Base-by-base conservation (phyloP, 2,329 filamentous ascomycete genomes). In the Fusarium xylarioides region DNA sequence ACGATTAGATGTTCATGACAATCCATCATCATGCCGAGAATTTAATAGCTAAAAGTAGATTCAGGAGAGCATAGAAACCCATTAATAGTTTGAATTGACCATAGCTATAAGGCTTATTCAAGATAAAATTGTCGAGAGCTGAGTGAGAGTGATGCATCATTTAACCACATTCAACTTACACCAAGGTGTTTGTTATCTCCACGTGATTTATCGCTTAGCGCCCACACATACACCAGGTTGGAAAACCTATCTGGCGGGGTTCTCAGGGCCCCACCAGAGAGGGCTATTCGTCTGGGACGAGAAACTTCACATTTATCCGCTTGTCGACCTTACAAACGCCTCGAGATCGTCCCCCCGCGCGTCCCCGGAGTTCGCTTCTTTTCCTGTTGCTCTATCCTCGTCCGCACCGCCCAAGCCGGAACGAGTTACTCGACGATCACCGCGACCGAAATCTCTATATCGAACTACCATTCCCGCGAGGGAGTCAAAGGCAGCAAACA, bases 131-230 rank as follows among this genome's bases (percentile, higher is more conserved):
- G n/a, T 34, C 11, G n/a, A 44, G n/a, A 44, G 37, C 12, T 35
- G 32, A 50, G 32, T 35, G 32, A 50, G 32, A 58, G 14, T 23
- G 30, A 26, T 60, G 15, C 23, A 15, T 10, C 12, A 11, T 54
- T 54, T 18, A 40, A 19, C 12, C 30, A 43, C 32, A 30, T 66
- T 16, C 34, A 52, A 42, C 52, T 66, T 67, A 40, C 66, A 69
- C 19, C 26, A 28, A 16, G 4, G 35, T 28, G 28, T 57, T 54
- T 19, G 30, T 58, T 73, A 74, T 56, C 61, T 66, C 61, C 66
- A 63, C 70, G 77, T 81, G 80, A 84, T 77, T 80, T 81, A 80
- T 83, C 81, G 81, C 79, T 82, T 84, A 84, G 78, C 79, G 78
- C 80, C 80, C 82, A 83, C 82, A 83, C 78, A 81, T 68, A 81